Conservation (phyloP, 192 early-diverging fungal species). For the Haplosporangium gracile region DNA sequence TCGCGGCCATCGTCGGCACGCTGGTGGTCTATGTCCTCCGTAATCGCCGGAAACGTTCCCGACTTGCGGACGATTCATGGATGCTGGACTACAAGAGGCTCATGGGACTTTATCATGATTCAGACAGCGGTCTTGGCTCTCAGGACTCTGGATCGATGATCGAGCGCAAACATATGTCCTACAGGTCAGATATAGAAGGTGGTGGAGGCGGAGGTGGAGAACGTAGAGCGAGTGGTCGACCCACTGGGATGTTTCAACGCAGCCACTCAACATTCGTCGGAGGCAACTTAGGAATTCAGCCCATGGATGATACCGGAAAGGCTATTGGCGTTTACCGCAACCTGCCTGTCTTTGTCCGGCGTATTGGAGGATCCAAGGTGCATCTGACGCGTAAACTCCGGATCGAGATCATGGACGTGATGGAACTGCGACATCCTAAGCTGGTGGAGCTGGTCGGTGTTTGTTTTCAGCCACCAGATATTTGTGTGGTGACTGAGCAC, state of each 20-base stretch:
- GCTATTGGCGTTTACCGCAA: slow-evolving; percentile 54
- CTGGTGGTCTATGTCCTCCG: slow-evolving; percentile 10
- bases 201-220: neutral
- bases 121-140: slow-evolving; percentile 32
- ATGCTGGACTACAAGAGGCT: slow-evolving; percentile 49
- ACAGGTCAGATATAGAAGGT: neutral
- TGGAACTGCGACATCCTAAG: slow-evolving; percentile 57
- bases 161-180: neutral
- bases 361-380: slow-evolving; percentile 43
- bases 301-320: slow-evolving; percentile 42
- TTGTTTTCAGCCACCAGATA: slow-evolving; percentile 51
- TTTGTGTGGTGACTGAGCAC: slow-evolving; percentile 60
- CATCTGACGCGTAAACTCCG: slow-evolving; percentile 36
- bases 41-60: slow-evolving; percentile 27
- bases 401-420: slow-evolving; percentile 56
- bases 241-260: slow-evolving; percentile 34
- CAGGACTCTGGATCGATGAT: slow-evolving; percentile 36
- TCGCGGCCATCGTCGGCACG: neutral
- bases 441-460: slow-evolving; percentile 58
- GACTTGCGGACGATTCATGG: slow-evolving; percentile 51
- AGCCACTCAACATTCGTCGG: slow-evolving; percentile 52
- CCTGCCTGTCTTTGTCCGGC: slow-evolving; percentile 52
- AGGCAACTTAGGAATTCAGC: slow-evolving; percentile 35
- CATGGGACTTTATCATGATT: slow-evolving; percentile 46
- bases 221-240: neutral